Evolutionary conservation across 2,329 filamentous ascomycete species (phyloP), one percentile per base, ranked within the genome.

Genomic region (Mycogone perniciosa): DNA sequence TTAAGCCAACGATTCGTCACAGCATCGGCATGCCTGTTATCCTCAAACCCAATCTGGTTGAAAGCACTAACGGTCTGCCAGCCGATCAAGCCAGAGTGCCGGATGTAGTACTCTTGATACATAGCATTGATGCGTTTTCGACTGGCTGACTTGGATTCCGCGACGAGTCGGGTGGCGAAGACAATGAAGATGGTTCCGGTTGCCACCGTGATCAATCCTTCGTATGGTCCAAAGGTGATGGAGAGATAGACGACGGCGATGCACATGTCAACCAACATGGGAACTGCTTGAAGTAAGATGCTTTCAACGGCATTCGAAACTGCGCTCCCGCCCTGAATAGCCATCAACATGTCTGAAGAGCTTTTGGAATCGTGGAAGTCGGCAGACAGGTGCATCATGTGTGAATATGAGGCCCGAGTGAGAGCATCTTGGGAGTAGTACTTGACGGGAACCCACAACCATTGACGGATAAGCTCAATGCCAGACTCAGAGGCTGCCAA

Each of bases 321-420:
- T 43, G 74, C 72, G 35, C 72, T 72, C 4, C 78, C 78, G 7
- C 76, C 76, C 10, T 74, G 72, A 37, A 82, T 80, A 4, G 79
- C 78, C 64, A 78, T 71, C 61, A 77, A 72, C 58, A 81, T 76
- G 55, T 82, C 79, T 2, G 77, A 80, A 1, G 77, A 77, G 58
- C 76, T 81, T 62, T 81, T 79, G 20, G 77, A 76, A 58, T 82
- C 79, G 58, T 82, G 79, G 50, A 82, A 82, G 56, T 82, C 79
- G 26, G 78, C 79, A 2, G 80, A 82, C 6, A 82, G 72, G 50
- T 77, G 75, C 68, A 82, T 76, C 48, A 82, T 77, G 55, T 82
- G 79, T 7, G 77, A 77, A 59, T 79, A 82, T 2, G 79, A 76
- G 4, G 77, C 78, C 2, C 74, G 71, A 50, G 72, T 75, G 44